Evolutionary conservation across 2,329 filamentous ascomycete species (phyloP).

Genomic region (Colletotrichum sp.): DNA sequence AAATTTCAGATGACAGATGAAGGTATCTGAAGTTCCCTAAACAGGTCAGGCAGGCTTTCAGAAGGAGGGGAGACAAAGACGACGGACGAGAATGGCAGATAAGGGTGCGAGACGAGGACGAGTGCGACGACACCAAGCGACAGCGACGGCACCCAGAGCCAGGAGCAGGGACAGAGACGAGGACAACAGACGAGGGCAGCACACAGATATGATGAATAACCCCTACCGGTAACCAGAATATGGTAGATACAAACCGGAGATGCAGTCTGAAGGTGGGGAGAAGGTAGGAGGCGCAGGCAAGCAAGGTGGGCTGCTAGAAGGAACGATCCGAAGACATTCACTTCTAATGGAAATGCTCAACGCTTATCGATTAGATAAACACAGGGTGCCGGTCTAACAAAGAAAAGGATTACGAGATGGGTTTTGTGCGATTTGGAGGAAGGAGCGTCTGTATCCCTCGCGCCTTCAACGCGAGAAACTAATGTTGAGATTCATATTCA

Average conservation of each 20-base stretch:
- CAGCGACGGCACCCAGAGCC: no score
- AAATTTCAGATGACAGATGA: neutral
- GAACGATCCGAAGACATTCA: neutral
- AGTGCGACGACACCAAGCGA: no score
- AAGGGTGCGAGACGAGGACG: no score
- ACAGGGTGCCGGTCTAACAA: neutral
- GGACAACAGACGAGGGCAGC: no score
- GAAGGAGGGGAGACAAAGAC: neutral
- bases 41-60: neutral
- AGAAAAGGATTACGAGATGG: neutral
- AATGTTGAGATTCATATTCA: neutral
- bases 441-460: neutral
- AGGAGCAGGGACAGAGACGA: no score
- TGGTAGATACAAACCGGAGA: no score
- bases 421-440: neutral
- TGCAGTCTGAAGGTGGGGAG: no score
- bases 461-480: neutral
- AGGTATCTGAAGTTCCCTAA: neutral
- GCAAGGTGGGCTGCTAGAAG: neutral
- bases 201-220: no score
- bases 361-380: neutral
- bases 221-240: no score
- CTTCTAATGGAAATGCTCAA: neutral
- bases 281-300: neutral
- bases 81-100: no score